Evolutionary conservation across 78 protist genomes (phyloP), one percentile per base, ranked within the genome.

Genomic region (Pigoraptor vietnamica): DNA sequence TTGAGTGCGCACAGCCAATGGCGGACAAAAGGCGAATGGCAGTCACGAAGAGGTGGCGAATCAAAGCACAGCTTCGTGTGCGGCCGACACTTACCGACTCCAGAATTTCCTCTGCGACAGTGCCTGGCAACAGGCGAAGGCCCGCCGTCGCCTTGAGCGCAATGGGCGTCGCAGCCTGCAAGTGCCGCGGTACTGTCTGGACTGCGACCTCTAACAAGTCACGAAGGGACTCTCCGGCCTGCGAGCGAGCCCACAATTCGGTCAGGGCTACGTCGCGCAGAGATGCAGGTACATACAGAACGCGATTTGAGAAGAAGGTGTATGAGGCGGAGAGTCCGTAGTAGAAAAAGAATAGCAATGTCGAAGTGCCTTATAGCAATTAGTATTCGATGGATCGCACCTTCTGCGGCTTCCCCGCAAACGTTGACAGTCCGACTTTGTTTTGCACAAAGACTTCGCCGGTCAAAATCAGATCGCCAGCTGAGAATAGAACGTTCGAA

Each of bases 61-160:
- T n/a, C n/a, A n/a, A n/a, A n/a, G n/a, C n/a, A n/a, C n/a, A n/a
- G n/a, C n/a, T n/a, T n/a, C n/a, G n/a, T n/a, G 14, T 48, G 6
- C 29, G 67, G 14, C 55, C 0, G 21, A 23, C 82, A 24, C 36
- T 25, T 55, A 91, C 84, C 37, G 48, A 36, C 25, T 36, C 38
- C 81, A 90, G 48, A 21, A 93, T 1, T 34, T 39, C 39, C 37
- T 89, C 33, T 1, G 89, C 25, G 25, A 2, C 9, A 0, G 2
- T 32, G 24, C 24, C 40, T 0, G 79, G 87, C 24, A 94, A 37
- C 6, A 87, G 40, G 0, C 95, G 93, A 89, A 94, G 40, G 36
- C 95, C 95, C 21, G 93, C 95, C 24, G 95, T 91, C 32, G 93
- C 93, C 0, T 39, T 87, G 36, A 94, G 86, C n/a, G 34, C 39